Evolutionary conservation across 495 filamentous ascomycete genomes (phyloP).

Genomic region (Eremomyces bilateralis): DNA sequence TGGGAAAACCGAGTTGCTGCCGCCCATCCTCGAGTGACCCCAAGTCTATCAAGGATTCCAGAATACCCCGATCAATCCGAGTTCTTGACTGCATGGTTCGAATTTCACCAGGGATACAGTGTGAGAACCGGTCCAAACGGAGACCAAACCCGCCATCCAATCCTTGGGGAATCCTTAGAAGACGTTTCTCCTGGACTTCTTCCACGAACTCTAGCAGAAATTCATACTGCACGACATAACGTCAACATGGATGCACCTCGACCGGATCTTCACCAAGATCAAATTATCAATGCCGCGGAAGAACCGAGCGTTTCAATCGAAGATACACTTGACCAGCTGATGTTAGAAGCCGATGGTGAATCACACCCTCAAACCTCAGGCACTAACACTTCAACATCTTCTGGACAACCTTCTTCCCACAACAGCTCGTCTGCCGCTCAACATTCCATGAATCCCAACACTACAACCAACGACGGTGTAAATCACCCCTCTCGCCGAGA

Average conservation of each 20-base stretch:
- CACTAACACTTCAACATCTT: neutral
- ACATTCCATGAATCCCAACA: neutral
- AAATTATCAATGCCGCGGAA: neutral
- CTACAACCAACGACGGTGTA: neutral
- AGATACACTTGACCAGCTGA: neutral
- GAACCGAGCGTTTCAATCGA: neutral
- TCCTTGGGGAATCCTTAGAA: constrained; percentile 19
- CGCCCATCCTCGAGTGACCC: constrained; percentile 10
- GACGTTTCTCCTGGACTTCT: constrained; percentile 23
- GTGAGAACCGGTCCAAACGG: constrained; percentile 17
- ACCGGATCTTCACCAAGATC: neutral
- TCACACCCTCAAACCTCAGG: neutral
- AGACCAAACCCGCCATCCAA: constrained; percentile 17
- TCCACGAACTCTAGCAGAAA: constrained; percentile 19
- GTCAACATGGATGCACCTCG: neutral
- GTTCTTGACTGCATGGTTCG: constrained; percentile 22
- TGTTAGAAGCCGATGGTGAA: neutral
- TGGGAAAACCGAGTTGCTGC: constrained; percentile 20
- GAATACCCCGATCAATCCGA: constrained; percentile 20
- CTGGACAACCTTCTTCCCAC: neutral
- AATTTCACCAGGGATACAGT: constrained; percentile 22
- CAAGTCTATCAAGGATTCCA: constrained; percentile 21
- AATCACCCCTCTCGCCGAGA: constrained; percentile 6
- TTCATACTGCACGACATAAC: constrained; percentile 8
- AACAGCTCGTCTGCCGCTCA: neutral